phyloP scores from a whole-genome alignment of 371 early-diverging fungal species.

The Rhizopus delemar region DNA sequence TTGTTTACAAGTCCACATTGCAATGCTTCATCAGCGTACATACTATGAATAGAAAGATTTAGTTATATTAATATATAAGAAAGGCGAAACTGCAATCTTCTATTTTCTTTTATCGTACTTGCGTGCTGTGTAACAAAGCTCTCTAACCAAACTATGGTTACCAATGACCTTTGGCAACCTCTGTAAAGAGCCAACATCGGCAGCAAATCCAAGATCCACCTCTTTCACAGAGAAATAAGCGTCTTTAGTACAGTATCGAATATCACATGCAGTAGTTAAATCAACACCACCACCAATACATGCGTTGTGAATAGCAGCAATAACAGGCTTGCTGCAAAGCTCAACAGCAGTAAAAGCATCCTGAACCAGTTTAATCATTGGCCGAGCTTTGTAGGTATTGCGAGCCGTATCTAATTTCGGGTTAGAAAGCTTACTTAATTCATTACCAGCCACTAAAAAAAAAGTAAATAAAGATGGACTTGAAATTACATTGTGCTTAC shows the following conservation, averaged over 20 bases:
- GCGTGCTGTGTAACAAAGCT: conserved; percentile 85
- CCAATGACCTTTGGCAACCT: conserved; percentile 93
- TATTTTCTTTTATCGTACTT: conserved; percentile 36
- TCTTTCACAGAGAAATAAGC: conserved; percentile 87
- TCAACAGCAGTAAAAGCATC: conserved; percentile 77
- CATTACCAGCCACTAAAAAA: conserved; percentile 21
- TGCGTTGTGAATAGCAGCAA: conserved; percentile 84
- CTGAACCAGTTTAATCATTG: conserved; percentile 62
- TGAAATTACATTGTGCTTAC: conserved; percentile 40
- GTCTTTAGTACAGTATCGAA: conserved; percentile 81
- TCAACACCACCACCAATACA: conserved; percentile 94
- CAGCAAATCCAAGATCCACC: conserved; percentile 90
- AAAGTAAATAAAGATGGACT: neutral
- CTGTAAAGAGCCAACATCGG: conserved; percentile 90
- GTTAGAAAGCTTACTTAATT: conserved; percentile 13
- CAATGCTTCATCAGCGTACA: conserved; percentile 80
- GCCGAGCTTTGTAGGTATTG: conserved; percentile 45
- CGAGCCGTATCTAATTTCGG: conserved; percentile 53
- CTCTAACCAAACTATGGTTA: conserved; percentile 87
- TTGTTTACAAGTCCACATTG: conserved; percentile 78
- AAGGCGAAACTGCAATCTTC: too few relatives aligned
- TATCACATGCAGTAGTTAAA: conserved; percentile 88
- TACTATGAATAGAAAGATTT: conserved; percentile 25
- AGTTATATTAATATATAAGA: neutral
- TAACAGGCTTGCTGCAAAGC: conserved; percentile 83